Conservation (phyloP, 2,329 filamentous ascomycete genomes). For the Penicillium sp. region DNA sequence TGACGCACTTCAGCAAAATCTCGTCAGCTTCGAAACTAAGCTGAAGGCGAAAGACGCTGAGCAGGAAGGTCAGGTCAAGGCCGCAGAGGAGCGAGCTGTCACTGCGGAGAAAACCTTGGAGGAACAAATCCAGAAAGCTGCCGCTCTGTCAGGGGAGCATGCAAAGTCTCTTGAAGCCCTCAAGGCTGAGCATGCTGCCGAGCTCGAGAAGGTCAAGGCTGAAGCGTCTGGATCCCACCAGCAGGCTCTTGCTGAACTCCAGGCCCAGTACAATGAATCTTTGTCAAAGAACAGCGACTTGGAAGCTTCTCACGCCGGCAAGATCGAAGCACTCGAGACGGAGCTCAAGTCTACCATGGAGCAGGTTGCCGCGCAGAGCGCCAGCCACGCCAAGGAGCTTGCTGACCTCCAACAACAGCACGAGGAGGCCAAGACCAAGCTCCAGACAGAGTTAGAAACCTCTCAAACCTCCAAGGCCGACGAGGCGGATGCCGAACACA, state of each 20-base stretch:
- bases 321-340: slow-evolving; percentile 34
- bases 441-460: slow-evolving; percentile 45
- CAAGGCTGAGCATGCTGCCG: slow-evolving; percentile 41
- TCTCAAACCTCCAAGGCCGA: slow-evolving; percentile 39
- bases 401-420: slow-evolving; percentile 42
- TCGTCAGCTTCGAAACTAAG: slow-evolving; percentile 44
- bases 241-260: slow-evolving; percentile 36
- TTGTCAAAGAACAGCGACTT: slow-evolving; percentile 34
- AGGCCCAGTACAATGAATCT: slow-evolving; percentile 41
- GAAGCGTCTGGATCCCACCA: slow-evolving; percentile 39
- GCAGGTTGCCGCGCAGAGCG: slow-evolving; percentile 34
- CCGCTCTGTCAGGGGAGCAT: slow-evolving; percentile 39
- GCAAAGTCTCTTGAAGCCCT: slow-evolving; percentile 38
- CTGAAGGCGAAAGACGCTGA: slow-evolving; percentile 43
- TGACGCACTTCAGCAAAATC: slow-evolving; percentile 42
- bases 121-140: slow-evolving; percentile 37
- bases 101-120: slow-evolving; percentile 41
- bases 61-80: slow-evolving; percentile 39
- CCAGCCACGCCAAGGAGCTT: slow-evolving; percentile 35
- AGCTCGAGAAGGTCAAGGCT: slow-evolving; percentile 37
- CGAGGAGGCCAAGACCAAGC: slow-evolving; percentile 37
- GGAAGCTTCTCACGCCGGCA: slow-evolving; percentile 37
- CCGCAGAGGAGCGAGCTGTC: slow-evolving; percentile 40
- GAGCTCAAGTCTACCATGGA: slow-evolving; percentile 30
- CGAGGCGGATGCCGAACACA: slow-evolving; percentile 44